A percentile compares a stretch with the other conserved stretches of the same genome.
Evolutionary conservation across 2,329 filamentous ascomycete species (phyloP).

Genomic region (Fusarium dlaminii): DNA sequence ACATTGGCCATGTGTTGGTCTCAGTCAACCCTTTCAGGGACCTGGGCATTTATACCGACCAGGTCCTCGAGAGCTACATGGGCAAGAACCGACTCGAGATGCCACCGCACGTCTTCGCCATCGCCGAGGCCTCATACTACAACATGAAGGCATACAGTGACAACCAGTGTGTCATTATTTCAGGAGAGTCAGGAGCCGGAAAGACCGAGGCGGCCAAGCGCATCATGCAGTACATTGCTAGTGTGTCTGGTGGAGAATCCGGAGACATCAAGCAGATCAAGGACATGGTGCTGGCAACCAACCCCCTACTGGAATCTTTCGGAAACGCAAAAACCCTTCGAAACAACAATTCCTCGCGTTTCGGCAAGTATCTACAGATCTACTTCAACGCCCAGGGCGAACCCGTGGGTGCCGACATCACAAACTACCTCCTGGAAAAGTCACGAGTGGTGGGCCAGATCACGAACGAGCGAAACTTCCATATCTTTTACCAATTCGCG

Average conservation of each 20-base stretch:
- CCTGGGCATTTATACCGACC: constrained; percentile 96
- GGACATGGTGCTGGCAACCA: constrained; percentile 99
- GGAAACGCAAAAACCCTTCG: constrained; percentile 97
- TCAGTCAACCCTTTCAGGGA: constrained; percentile 99
- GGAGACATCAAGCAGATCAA: constrained; percentile 96
- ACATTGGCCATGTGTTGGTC: constrained; percentile 99
- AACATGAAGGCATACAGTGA: constrained; percentile 99
- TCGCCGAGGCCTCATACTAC: constrained; percentile 96
- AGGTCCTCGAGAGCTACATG: constrained; percentile 91
- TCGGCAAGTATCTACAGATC: constrained; percentile 97
- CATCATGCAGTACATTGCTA: constrained; percentile 99
- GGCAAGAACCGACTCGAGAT: constrained; percentile 97
- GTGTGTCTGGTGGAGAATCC: constrained; percentile 85
- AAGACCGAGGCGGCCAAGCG: constrained; percentile 99
- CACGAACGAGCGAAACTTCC: constrained; percentile 94
- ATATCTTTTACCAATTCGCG: constrained; percentile 99
- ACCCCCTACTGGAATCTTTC: constrained; percentile 95
- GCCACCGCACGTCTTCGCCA: constrained; percentile 95
- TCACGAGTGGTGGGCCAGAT: constrained; percentile 95
- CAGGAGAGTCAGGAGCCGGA: constrained; percentile 95
- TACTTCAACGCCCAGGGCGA: constrained; percentile 94
- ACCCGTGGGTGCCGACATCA: constrained; percentile 95
- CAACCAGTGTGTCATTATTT: constrained; percentile 99
- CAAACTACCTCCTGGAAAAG: constrained; percentile 97
- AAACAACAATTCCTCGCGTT: constrained; percentile 98